These are phyloP conservation scores for Apiotrichum sp. DNA, from an alignment of 1,284 basidiomycete species.

Conservation along the genomic window DNA sequence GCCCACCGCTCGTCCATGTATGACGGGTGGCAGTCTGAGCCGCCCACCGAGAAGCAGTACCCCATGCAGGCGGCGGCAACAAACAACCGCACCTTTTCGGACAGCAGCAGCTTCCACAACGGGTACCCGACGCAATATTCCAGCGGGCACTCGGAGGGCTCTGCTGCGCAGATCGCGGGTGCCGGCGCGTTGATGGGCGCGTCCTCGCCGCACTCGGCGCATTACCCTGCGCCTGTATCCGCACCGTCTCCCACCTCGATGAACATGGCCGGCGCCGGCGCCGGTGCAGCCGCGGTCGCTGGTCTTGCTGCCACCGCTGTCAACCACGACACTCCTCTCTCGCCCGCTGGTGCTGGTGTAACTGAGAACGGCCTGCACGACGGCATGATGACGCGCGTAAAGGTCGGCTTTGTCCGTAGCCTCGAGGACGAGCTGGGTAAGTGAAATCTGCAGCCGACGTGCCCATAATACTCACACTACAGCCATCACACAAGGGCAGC, in stretches of 20 bases:
- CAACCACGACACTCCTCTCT: conserved; percentile 1
- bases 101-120: background rate
- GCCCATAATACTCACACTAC: too few relatives aligned
- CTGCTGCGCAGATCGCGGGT: conserved; percentile 2
- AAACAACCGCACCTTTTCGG: background rate
- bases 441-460: too few relatives aligned
- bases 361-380: conserved; percentile 23
- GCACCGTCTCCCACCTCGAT: too few relatives aligned
- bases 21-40: conserved; percentile 33
- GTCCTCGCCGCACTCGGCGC: background rate
- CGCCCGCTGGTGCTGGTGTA: conserved; percentile 4
- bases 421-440: conserved; percentile 42
- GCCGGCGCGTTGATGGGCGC: conserved; percentile 11
- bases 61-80: conserved; percentile 13
- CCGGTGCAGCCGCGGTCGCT: conserved; percentile 2
- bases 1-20: conserved; percentile 37
- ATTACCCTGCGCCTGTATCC: background rate
- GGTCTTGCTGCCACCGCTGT: conserved; percentile 6
- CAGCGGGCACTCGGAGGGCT: background rate
- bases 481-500: conserved; percentile 44
- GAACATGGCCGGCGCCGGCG: background rate
- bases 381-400: conserved; percentile 40
- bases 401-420: conserved; percentile 43
- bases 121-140: background rate
- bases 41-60: conserved; percentile 21